phyloP scores from a whole-genome alignment of 2,329 filamentous ascomycete genomes.

The Purpureocillium lavendulum region DNA sequence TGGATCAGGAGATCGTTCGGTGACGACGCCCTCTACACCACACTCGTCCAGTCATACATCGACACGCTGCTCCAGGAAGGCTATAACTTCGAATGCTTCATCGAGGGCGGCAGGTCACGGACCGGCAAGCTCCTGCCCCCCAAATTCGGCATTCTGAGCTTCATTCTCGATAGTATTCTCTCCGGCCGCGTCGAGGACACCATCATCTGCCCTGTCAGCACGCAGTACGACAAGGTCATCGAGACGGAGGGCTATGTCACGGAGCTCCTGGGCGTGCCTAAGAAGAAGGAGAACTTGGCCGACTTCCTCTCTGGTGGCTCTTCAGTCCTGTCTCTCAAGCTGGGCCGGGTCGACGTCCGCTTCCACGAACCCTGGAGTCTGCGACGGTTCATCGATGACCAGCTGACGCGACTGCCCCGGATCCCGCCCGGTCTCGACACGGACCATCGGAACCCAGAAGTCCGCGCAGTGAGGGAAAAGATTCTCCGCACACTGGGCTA shows the following conservation, averaged over 20 bases:
- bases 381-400: slow-evolving; percentile 69
- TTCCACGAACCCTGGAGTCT: slow-evolving; percentile 97
- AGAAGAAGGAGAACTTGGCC: slow-evolving; percentile 86
- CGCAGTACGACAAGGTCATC: slow-evolving; percentile 98
- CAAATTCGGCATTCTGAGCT: slow-evolving; percentile 91
- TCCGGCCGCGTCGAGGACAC: slow-evolving; percentile 84
- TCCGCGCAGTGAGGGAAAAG: slow-evolving; percentile 53
- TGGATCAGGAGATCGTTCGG: slow-evolving; percentile 92
- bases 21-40: slow-evolving; percentile 81
- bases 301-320: slow-evolving; percentile 82
- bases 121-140: slow-evolving; percentile 91
- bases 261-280: slow-evolving; percentile 86
- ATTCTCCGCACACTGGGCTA: slow-evolving; percentile 84
- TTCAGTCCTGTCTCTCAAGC: slow-evolving; percentile 77
- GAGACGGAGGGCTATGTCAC: slow-evolving; percentile 96
- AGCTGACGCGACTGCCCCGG: slow-evolving; percentile 48
- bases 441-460: slow-evolving; percentile 37
- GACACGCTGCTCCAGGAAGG: slow-evolving; percentile 85
- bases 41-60: slow-evolving; percentile 92
- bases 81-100: slow-evolving; percentile 95
- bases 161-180: slow-evolving; percentile 81
- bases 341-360: slow-evolving; percentile 87
- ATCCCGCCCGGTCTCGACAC: slow-evolving; percentile 33
- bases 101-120: slow-evolving; percentile 86
- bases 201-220: slow-evolving; percentile 91